Evolutionary conservation across 2,329 filamentous ascomycete genomes (phyloP).

Genomic region (Byssothecium circinans): DNA sequence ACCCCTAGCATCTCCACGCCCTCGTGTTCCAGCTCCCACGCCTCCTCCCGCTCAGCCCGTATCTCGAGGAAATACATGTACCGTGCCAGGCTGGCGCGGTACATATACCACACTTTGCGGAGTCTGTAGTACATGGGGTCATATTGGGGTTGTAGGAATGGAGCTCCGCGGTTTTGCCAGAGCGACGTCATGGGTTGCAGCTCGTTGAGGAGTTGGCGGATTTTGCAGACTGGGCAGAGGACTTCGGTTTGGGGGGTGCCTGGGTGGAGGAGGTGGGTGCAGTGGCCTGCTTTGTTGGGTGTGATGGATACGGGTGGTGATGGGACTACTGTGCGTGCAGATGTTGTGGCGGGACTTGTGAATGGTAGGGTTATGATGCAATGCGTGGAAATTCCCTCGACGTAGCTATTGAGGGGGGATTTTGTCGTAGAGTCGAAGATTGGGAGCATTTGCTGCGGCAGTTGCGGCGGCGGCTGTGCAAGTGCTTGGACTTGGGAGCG

Average conservation of each 20-base stretch:
- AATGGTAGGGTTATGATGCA: no score
- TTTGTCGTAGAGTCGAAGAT: no score
- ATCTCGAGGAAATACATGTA: neutral
- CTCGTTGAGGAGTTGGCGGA: neutral
- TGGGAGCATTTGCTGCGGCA: no score
- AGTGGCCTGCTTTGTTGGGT: neutral
- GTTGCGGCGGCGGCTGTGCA: no score
- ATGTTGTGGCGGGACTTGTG: no score
- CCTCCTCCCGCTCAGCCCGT: neutral
- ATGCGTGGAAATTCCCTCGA: no score
- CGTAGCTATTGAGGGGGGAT: no score
- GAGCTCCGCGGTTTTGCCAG: neutral
- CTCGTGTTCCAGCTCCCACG: neutral
- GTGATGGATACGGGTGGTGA: neutral
- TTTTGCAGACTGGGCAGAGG: neutral
- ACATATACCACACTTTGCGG: neutral
- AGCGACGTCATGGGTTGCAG: neutral
- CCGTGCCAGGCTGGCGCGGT: neutral
- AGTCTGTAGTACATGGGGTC: neutral
- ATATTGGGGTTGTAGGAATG: neutral
- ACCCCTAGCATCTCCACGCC: no score
- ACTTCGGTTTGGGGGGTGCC: conserved; percentile 1
- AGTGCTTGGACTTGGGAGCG: no score
- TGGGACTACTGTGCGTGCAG: no score
- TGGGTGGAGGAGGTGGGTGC: neutral